Evolutionary conservation across 2,329 filamentous ascomycete genomes (phyloP).

Genomic region (Trichophyton simii): DNA sequence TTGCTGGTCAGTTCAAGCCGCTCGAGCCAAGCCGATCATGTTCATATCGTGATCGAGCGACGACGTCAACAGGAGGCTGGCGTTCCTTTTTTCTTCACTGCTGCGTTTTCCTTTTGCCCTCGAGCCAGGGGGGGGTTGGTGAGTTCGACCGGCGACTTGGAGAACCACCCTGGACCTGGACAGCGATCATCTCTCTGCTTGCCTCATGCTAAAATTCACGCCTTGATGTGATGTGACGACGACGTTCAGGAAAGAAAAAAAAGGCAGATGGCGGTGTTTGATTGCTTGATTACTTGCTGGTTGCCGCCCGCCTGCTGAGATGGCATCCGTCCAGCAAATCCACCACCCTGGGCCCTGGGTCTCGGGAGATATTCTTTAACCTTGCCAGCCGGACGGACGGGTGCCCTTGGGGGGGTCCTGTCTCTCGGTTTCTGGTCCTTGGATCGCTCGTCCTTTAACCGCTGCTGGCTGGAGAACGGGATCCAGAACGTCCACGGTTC

Average conservation of each 20-base stretch:
- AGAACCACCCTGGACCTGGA: not conserved
- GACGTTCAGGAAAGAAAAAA: no score
- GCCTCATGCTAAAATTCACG: no score
- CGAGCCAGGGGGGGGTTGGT: not conserved
- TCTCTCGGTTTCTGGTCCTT: no score
- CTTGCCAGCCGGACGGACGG: not conserved
- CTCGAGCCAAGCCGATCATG: not conserved
- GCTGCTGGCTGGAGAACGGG: not conserved
- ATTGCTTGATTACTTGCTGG: no score
- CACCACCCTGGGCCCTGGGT: not conserved
- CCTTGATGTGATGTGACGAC: no score
- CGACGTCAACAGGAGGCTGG: not conserved
- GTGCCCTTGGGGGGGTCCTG: not conserved
- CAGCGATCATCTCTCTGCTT: not conserved
- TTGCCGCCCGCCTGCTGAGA: not conserved
- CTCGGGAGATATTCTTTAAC: slow-evolving; percentile 4
- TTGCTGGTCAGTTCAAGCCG: not conserved
- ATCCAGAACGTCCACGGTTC: not conserved
- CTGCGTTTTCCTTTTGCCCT: not conserved
- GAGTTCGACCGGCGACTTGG: not conserved
- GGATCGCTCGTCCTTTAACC: no score
- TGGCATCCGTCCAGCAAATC: not conserved
- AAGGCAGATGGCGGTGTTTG: no score
- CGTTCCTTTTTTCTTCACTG: no score
- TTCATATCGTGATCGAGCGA: not conserved